These are phyloP conservation scores for Dendrocalamus latiflorus DNA, from an alignment of 202 grass and related monocot species.

Conservation along the genomic window DNA sequence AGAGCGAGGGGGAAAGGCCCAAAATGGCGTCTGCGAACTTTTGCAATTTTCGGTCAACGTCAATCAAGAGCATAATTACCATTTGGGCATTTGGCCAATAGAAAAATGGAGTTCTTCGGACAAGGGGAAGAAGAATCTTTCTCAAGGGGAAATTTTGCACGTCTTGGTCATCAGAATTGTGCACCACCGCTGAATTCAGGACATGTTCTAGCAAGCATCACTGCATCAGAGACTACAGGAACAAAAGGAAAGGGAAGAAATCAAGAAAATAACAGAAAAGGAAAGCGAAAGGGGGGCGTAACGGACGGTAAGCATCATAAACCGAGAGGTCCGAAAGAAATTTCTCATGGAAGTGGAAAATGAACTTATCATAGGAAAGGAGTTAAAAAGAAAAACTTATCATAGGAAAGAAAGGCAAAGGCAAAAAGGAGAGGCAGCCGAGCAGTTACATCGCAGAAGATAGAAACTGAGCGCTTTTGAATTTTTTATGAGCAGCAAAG, in stretches of 20 bases:
- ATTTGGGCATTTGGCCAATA: background rate
- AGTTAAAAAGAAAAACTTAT: background rate
- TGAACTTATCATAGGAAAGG: background rate
- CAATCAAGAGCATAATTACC: background rate
- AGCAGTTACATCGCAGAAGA: slow-evolving; percentile 21
- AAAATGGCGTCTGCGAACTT: background rate
- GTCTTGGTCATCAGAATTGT: background rate
- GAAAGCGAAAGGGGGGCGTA: background rate
- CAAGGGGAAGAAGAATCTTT: background rate
- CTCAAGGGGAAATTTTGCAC: background rate
- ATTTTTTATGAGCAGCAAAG: slow-evolving; percentile 4
- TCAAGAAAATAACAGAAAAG: background rate
- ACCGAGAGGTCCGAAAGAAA: background rate
- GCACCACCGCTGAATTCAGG: background rate
- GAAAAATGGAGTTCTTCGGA: background rate
- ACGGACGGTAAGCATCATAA: background rate
- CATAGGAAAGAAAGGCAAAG: background rate
- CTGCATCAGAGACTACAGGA: background rate
- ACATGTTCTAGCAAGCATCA: background rate
- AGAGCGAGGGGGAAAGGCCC: background rate
- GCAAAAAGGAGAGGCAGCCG: background rate
- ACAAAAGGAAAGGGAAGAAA: background rate
- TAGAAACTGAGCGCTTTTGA: slow-evolving; percentile 12
- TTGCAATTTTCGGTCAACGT: background rate
- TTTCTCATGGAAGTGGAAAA: background rate